Evolutionary conservation across 345 rosid species (phyloP), one percentile per base, ranked within the genome.

Genomic region (Sonneratia caseolaris): DNA sequence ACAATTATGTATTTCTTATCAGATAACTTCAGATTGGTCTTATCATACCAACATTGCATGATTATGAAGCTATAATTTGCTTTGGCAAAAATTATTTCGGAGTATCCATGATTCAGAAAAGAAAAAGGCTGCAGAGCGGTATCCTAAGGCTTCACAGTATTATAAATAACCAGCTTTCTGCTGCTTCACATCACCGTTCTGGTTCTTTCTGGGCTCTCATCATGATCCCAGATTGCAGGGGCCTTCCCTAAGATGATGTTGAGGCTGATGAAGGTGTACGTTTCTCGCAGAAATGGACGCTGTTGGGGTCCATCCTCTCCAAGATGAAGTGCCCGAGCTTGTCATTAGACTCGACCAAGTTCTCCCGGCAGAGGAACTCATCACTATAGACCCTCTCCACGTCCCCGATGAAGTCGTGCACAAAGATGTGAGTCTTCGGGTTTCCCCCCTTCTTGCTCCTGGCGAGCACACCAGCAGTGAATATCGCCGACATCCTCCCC

Each of bases 301-400:
- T 84, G 67, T 76, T 82, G 64, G 86, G 87, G 40, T 90, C 93
- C 91, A 89, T 90, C 70, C 79, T 92, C 79, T 92, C 99, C 67
- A 95, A 74, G 77, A 90, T 81, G 79, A 90, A 95, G 84, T 95
- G 99, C 3, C 96, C 99, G n/a, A 92, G 85, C 84, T 76, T 82
- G 48, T 86, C 86, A 38, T 82, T 84, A 22, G 79, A 56, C 68
- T 90, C 97, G 79, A 95, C 92, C 76, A 90, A 73, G 76, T 95
- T 95, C 77, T 95, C 91, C 64, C 79, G 76, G 56, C 99, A 95
- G 82, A 95, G 73, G 78, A 95, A 95, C 86, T 95, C 97, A 32
- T 88, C 89, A 2, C 97, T 94, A 3, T 83, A 89, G 13, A 86
- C 76, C 72, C 81, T 86, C 85, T 92, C 99, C 73, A 86, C 90